Conservation (phyloP, 345 rosid genomes). For the Euphorbia lathyris region DNA sequence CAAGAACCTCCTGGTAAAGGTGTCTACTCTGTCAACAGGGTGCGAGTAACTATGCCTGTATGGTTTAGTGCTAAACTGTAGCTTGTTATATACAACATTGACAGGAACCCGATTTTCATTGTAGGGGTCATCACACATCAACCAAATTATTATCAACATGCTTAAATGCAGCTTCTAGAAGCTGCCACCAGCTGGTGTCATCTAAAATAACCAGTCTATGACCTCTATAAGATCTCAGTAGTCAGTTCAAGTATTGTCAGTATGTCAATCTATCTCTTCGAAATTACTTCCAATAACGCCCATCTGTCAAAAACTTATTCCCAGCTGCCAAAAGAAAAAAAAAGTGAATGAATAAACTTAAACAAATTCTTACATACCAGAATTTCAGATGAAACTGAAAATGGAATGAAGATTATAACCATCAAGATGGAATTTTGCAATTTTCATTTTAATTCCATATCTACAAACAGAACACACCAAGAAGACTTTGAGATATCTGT, state of each 20-base stretch:
- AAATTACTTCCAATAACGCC: slow-evolving; percentile 10
- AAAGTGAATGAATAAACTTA: not conserved
- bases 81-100: slow-evolving; percentile 48
- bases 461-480: not conserved
- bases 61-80: slow-evolving; percentile 58
- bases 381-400: not conserved
- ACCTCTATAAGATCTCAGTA: slow-evolving; percentile 14
- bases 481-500: not conserved
- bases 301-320: slow-evolving; percentile 23
- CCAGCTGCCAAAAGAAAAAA: slow-evolving; percentile 26
- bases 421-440: not conserved
- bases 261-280: slow-evolving; percentile 18
- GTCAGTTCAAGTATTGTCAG: slow-evolving; percentile 7
- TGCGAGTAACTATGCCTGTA: slow-evolving; percentile 32
- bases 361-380: not conserved
- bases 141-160: slow-evolving; percentile 62
- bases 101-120: slow-evolving; percentile 51
- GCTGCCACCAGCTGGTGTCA: slow-evolving; percentile 60
- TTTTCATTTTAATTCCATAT: not conserved
- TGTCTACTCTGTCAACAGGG: slow-evolving; percentile 45
- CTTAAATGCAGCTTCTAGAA: slow-evolving; percentile 72
- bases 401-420: not conserved
- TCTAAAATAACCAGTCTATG: slow-evolving; percentile 34
- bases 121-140: slow-evolving; percentile 42
- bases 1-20: slow-evolving; percentile 49